Conservation (phyloP, 805 yeast species). For the Dipodascus albidus region DNA sequence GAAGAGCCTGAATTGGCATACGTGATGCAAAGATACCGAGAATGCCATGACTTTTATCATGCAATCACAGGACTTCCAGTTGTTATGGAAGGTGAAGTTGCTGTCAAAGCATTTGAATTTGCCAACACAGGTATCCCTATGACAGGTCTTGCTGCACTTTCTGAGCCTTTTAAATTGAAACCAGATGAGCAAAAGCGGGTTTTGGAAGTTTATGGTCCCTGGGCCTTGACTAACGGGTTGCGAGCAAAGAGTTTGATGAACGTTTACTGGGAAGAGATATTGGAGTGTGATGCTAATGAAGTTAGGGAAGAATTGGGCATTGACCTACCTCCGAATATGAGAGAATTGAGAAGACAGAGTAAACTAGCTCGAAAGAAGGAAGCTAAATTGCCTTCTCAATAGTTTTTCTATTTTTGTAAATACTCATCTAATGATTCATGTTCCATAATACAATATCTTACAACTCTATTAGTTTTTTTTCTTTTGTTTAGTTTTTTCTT, state of each 20-base stretch:
- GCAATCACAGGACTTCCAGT: conserved; percentile 85
- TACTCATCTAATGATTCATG: no score
- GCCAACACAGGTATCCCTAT: conserved; percentile 89
- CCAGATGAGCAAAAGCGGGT: conserved; percentile 52
- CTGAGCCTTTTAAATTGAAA: conserved; percentile 74
- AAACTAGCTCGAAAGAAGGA: conserved; percentile 11
- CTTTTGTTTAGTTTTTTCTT: no score
- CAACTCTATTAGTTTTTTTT: no score
- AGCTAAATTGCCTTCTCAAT: not conserved
- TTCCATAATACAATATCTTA: no score
- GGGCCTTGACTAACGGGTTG: conserved; percentile 72
- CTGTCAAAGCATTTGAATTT: conserved; percentile 85
- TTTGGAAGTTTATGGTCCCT: conserved; percentile 64
- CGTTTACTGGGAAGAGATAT: conserved; percentile 82
- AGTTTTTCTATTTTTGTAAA: no score
- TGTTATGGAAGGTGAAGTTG: conserved; percentile 91
- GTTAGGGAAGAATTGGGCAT: conserved; percentile 64
- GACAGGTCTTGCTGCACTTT: conserved; percentile 87
- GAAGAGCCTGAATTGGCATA: conserved; percentile 86
- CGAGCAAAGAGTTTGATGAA: conserved; percentile 67
- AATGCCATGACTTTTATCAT: conserved; percentile 95
- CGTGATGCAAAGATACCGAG: conserved; percentile 88
- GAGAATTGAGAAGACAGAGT: conserved; percentile 41
- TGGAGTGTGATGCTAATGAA: conserved; percentile 62
- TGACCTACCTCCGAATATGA: conserved; percentile 67